A percentile compares a stretch with the other conserved stretches of the same genome.
Evolutionary conservation across 805 yeast species (phyloP).

Genomic region (Candida takata): DNA sequence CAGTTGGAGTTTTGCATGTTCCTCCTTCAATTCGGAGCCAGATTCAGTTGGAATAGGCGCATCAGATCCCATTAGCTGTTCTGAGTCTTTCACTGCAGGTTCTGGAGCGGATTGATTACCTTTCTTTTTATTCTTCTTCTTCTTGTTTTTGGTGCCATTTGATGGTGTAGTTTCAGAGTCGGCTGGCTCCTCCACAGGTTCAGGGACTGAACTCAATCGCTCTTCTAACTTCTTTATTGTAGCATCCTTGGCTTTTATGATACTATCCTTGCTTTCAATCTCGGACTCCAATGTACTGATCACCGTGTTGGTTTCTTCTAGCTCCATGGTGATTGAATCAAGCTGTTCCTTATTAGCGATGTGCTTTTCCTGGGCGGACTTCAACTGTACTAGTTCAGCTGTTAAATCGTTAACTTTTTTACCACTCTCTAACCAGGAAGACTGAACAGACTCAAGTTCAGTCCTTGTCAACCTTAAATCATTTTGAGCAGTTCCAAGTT

Average conservation of each 20-base stretch:
- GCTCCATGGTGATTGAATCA: slow-evolving; percentile 3
- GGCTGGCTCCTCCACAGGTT: not conserved
- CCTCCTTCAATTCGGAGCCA: not conserved
- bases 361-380: no score
- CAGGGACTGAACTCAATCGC: slow-evolving; percentile 3
- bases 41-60: not conserved
- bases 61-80: slow-evolving; percentile 7
- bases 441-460: no score
- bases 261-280: not conserved
- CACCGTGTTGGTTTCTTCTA: slow-evolving; percentile 3
- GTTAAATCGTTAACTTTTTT: no score
- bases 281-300: slow-evolving; percentile 2
- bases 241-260: not conserved
- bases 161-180: not conserved
- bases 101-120: slow-evolving; percentile 3
- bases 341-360: no score
- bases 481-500: no score
- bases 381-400: no score
- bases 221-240: slow-evolving; percentile 6
- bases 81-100: slow-evolving; percentile 20
- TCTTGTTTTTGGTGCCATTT: not conserved
- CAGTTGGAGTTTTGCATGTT: slow-evolving; percentile 2
- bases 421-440: no score
- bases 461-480: no score
- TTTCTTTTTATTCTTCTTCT: slow-evolving; percentile 16